These are phyloP conservation scores for Amanita fuliginea DNA, from an alignment of 768 basidiomycete species.

Conservation along the genomic window DNA sequence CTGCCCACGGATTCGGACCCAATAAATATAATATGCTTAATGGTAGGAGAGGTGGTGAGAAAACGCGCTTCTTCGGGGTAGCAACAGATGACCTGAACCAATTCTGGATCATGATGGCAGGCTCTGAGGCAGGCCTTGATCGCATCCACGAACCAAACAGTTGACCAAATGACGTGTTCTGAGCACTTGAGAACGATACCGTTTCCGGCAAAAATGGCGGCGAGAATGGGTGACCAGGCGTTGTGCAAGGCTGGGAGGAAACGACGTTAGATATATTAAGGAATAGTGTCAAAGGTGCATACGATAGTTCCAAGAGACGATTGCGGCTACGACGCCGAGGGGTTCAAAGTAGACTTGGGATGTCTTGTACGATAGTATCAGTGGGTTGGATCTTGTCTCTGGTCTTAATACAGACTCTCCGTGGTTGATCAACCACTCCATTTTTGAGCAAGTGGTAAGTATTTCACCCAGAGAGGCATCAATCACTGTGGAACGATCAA, in stretches of 20 bases:
- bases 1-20: slow-evolving; percentile 73
- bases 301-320: slow-evolving; percentile 97
- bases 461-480: slow-evolving; percentile 95
- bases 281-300: slow-evolving; percentile 8
- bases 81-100: slow-evolving; percentile 89
- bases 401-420: slow-evolving; percentile 73
- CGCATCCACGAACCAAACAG: slow-evolving; percentile 70
- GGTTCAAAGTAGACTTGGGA: slow-evolving; percentile 82
- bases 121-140: slow-evolving; percentile 66
- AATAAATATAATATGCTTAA: slow-evolving; percentile 95
- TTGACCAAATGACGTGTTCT: slow-evolving; percentile 89
- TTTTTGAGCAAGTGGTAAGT: slow-evolving; percentile 86
- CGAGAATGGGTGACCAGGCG: slow-evolving; percentile 86
- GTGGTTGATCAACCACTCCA: slow-evolving; percentile 84
- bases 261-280: slow-evolving; percentile 3
- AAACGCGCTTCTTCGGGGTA: slow-evolving; percentile 80
- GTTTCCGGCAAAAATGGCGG: slow-evolving; percentile 86
- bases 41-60: slow-evolving; percentile 64
- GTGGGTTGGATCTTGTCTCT: slow-evolving; percentile 54
- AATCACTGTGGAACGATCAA: slow-evolving; percentile 46
- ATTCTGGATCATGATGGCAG: slow-evolving; percentile 75
- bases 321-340: slow-evolving; percentile 82
- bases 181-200: slow-evolving; percentile 86
- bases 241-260: slow-evolving; percentile 73
- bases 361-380: slow-evolving; percentile 67